Percentiles rank a stretch among this genome's conserved stretches.
phyloP scores from a whole-genome alignment of 495 filamentous ascomycete species.

The Lasiosphaeria ovina region DNA sequence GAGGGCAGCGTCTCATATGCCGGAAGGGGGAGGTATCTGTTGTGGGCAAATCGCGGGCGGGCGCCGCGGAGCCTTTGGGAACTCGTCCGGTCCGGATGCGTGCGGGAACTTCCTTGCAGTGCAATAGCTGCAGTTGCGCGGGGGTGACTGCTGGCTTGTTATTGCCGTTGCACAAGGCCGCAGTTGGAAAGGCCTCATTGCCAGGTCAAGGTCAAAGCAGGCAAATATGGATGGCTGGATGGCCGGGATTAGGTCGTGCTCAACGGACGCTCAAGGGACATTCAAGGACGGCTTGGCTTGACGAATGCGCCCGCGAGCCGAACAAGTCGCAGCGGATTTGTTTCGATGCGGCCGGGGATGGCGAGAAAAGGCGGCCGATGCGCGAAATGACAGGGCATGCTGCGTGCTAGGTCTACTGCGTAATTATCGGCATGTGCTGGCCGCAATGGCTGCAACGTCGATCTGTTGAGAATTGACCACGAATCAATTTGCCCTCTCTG shows the following conservation, averaged over 20 bases:
- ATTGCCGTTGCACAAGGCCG: conserved; percentile 9
- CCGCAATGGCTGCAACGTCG: conserved; percentile 4
- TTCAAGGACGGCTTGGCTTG: too few relatives aligned
- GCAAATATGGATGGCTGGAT: conserved; percentile 4
- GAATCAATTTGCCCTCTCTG: conserved; percentile 1
- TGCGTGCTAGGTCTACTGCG: neutral
- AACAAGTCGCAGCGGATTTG: neutral
- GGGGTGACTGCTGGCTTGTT: neutral
- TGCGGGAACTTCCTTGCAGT: conserved; percentile 20
- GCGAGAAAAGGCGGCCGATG: neutral
- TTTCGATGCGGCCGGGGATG: neutral
- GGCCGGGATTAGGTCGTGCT: neutral
- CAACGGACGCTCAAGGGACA: too few relatives aligned
- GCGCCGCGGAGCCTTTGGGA: neutral
- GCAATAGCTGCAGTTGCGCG: conserved; percentile 3
- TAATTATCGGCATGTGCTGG: conserved; percentile 3
- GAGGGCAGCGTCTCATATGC: neutral
- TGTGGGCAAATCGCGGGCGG: neutral
- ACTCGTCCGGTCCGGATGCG: conserved; percentile 17
- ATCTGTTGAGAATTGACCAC: conserved; percentile 1
- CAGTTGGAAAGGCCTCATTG: conserved; percentile 13
- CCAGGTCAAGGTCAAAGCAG: neutral
- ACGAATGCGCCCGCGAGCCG: too few relatives aligned
- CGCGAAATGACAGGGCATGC: conserved; percentile 5
- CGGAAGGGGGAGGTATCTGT: neutral